Evolutionary conservation across 2,329 filamentous ascomycete genomes (phyloP), one percentile per base, ranked within the genome.

Genomic region (Beauveria caledonica): DNA sequence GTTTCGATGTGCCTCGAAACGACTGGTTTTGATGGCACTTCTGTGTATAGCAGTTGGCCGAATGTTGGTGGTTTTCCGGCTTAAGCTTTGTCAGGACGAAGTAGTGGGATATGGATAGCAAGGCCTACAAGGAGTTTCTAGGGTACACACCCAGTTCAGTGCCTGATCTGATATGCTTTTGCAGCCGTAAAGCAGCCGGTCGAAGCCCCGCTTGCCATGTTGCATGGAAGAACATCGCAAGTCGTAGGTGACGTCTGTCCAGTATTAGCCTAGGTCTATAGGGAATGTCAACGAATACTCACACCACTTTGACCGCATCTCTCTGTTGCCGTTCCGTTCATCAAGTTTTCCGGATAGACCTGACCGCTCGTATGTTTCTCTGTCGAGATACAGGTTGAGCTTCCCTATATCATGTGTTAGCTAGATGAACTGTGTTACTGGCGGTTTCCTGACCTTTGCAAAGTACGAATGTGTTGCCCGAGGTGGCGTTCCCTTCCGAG

Each of bases 121-220:
- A 21, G 19, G 39, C 59, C 50, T 45, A 56, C 59, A 60, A 45
- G 36, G n/a, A 23, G 23, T 66, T 92, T 87, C 68, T 81, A 87
- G 67, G 94, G 44, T 56, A 52, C 51, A 92, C 0, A 97, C 75
- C 92, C 93, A 97, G 1, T 83, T 83, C 23, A 87, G 68, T 1
- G 86, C 84, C 49, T 79, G 74, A 53, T 81, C 83, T 23, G 97
- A 77, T 23, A 90, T 90, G 64, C 91, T 90, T 66, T 87, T 86
- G 71, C 86, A 91, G 15, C 91, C 90, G 78, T 89, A 89, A 7
- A 87, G 71, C 15, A 96, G 76, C 50, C 90, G 80, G 63, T 92
- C 87, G 68, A 95, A 96, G 0, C 86, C 88, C 64, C 88, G 92
- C 71, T 91, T 94, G 3, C 92, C 92, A 58, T 86, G 87, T 8